Evolutionary conservation across 352 stramenopile species (phyloP), one percentile per base, ranked within the genome.

Genomic region (Phytophthora pisi): DNA sequence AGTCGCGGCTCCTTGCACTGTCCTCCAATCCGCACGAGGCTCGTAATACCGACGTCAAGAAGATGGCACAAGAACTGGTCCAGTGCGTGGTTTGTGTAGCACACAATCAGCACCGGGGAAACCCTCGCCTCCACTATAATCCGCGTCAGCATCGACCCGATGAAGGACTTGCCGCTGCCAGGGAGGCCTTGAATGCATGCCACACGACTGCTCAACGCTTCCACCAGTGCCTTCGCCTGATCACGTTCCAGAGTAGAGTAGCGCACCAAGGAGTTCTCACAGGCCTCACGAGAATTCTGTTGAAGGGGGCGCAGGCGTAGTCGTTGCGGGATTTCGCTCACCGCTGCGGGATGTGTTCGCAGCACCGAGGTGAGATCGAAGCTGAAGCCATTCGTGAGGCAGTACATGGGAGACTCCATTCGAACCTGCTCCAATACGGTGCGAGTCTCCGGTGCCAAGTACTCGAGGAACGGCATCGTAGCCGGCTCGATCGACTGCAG

Each of bases 1-100:
- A 83, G 53, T 34, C 75, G 60, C 26, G 54, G 28, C 26, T 84
- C 87, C 57, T 96, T 95, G 54, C 79, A 90, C 55, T 86, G 75
- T 2, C 85, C 78, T 51, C 90, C 89, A 28, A 97, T 78, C 36
- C 90, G 84, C 20, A 96, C 87, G 43, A 96, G 81, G 28, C 59
- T 72, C 4, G 66, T 72, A 13, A 90, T 72, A 1, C 74, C 66
- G 38, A 72, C 64, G 51, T 87, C 72, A 7, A 96, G 30, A 34
- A 97, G 67, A 51, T 93, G 81, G 51, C 91, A 88, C n/a, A 97
- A 69, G 65, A 97, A 96, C 69, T 96, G 90, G 75, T 97, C 89
- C 46, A 97, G 78, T 11, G 91, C 89, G 64, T 97, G 89, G 73
- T 97, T 97, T 13, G 91, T 97, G 68, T 95, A 97, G 74, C 91